A percentile compares a stretch with the other conserved stretches of the same genome.
Evolutionary conservation across 768 basidiomycete species (phyloP).

Genomic region (Tremella mesenterica): DNA sequence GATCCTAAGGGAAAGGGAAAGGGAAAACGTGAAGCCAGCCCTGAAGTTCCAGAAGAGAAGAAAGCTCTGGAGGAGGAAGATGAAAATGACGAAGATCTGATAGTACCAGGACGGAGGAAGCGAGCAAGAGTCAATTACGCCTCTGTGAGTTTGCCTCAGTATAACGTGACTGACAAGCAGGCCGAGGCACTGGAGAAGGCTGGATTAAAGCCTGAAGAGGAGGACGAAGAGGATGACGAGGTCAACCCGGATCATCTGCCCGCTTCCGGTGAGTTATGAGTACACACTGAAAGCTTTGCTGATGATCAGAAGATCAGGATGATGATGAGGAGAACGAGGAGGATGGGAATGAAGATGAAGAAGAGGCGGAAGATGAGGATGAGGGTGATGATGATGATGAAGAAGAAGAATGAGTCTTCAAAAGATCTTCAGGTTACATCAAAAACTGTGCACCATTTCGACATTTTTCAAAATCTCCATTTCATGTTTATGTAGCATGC

Average conservation of each 20-base stretch:
- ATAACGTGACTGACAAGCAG: slow-evolving; percentile 33
- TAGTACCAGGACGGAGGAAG: slow-evolving; percentile 39
- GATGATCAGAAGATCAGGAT: neutral
- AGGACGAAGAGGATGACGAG: slow-evolving; percentile 56
- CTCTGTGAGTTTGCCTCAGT: slow-evolving; percentile 27
- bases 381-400: slow-evolving; percentile 8
- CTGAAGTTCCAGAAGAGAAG: slow-evolving; percentile 19
- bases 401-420: neutral
- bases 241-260: slow-evolving; percentile 48
- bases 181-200: slow-evolving; percentile 24
- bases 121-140: slow-evolving; percentile 38
- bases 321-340: slow-evolving; percentile 35
- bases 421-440: neutral
- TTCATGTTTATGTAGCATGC: neutral
- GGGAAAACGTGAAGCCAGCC: slow-evolving; percentile 12
- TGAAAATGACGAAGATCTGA: slow-evolving; percentile 51
- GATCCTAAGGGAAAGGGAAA: slow-evolving; percentile 25
- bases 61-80: slow-evolving; percentile 32
- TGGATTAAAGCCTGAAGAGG: slow-evolving; percentile 26
- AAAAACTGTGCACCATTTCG: neutral
- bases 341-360: slow-evolving; percentile 49
- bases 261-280: slow-evolving; percentile 17
- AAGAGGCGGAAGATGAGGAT: slow-evolving; percentile 31
- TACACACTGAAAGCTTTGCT: neutral
- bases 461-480: neutral